Evolutionary conservation across 169 alveolate genomes (phyloP).

Genomic region (Toxoplasma gondii): DNA sequence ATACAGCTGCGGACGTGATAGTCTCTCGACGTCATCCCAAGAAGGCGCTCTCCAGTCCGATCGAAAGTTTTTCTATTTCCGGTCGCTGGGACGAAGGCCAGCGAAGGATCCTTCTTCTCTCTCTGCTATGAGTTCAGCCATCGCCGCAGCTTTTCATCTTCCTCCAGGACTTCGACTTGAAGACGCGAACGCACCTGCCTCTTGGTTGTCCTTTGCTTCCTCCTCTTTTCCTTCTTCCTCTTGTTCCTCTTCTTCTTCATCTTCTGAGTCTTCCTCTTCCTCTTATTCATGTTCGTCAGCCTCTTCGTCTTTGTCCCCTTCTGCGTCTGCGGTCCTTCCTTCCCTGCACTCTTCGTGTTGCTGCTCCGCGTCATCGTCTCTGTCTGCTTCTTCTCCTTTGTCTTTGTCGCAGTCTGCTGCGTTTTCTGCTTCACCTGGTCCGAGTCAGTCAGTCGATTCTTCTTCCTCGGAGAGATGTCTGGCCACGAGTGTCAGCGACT

Average conservation of each 20-base stretch:
- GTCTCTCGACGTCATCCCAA: no score
- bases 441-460: no score
- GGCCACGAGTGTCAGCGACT: no score
- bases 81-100: background rate
- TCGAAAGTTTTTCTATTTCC: background rate
- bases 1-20: no score
- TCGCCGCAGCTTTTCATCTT: background rate
- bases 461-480: no score
- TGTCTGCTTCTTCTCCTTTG: no score
- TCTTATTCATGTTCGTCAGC: background rate
- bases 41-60: background rate
- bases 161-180: constrained; percentile 26
- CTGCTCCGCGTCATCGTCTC: no score
- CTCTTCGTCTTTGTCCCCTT: background rate
- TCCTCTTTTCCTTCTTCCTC: background rate
- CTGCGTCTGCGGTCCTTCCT: background rate
- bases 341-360: no score
- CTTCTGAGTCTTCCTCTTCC: background rate
- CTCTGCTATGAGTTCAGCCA: background rate
- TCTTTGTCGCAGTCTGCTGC: no score
- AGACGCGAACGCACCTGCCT: background rate
- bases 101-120: constrained; percentile 22
- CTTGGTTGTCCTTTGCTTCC: background rate
- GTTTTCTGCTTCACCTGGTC: no score
- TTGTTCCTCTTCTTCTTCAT: background rate